phyloP scores from a whole-genome alignment of 495 filamentous ascomycete genomes.

The Aspergillus cristatus region DNA sequence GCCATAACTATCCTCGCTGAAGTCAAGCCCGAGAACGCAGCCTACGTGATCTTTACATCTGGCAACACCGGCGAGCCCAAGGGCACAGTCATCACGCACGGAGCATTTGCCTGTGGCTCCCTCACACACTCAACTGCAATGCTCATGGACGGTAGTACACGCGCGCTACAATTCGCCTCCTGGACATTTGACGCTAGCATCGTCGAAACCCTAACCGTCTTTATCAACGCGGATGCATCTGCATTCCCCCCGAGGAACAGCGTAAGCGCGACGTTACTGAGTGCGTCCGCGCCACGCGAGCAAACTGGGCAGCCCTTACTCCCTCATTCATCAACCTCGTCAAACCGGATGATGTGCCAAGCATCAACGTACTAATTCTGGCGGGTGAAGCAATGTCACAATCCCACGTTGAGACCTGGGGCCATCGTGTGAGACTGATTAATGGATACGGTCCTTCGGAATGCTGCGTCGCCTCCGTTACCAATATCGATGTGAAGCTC shows the following conservation, averaged over 20 bases:
- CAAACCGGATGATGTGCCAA: conserved; percentile 24
- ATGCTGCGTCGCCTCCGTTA: conserved; percentile 23
- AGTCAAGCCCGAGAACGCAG: neutral
- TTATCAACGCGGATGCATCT: conserved; percentile 44
- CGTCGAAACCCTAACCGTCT: conserved; percentile 47
- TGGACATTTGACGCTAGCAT: conserved; percentile 51
- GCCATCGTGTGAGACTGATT: conserved; percentile 14
- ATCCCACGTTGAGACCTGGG: conserved; percentile 13
- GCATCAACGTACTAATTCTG: conserved; percentile 23
- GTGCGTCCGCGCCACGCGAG: conserved; percentile 21
- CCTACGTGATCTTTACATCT: conserved; percentile 18
- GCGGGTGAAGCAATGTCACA: conserved; percentile 36
- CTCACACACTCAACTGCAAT: conserved; percentile 16
- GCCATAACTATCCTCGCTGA: no score
- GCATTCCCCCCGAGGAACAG: conserved; percentile 41
- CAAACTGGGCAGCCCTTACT: conserved; percentile 27
- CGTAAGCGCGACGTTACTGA: conserved; percentile 19
- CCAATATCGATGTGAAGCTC: conserved; percentile 3
- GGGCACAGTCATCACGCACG: conserved; percentile 29
- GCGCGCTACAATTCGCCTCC: conserved; percentile 53
- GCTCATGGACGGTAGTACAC: conserved; percentile 28
- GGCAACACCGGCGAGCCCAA: conserved; percentile 28
- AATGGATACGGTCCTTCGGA: conserved; percentile 38
- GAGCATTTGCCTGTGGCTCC: conserved; percentile 21
- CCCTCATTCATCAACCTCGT: conserved; percentile 29